These are phyloP conservation scores for Aegilops umbellulata DNA, from an alignment of 176 grass and related monocot species.

Conservation along the genomic window DNA sequence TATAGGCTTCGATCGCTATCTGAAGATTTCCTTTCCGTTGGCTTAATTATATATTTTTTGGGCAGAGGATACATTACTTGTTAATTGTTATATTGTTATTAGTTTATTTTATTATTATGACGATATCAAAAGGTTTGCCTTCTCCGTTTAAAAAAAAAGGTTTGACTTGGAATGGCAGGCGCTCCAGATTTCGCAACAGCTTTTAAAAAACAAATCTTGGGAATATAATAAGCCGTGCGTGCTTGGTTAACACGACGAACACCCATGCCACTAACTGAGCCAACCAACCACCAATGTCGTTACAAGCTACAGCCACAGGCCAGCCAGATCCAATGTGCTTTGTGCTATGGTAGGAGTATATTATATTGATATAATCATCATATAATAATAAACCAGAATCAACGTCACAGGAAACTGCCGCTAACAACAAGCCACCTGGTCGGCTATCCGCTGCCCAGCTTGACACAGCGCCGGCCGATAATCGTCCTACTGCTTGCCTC, in stretches of 20 bases:
- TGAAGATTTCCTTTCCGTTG: neutral
- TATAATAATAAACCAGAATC: neutral
- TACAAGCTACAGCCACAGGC: neutral
- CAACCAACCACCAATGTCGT: neutral
- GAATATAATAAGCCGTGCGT: neutral
- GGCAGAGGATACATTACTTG: no score
- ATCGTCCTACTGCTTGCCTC: neutral
- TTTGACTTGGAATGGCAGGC: neutral
- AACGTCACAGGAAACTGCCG: neutral
- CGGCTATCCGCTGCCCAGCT: slow-evolving; percentile 3
- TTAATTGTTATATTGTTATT: no score
- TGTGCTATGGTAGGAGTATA: no score
- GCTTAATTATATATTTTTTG: no score
- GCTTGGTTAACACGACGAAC: neutral
- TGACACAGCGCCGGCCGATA: neutral
- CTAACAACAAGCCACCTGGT: neutral
- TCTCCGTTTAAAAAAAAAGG: no score
- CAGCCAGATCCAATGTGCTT: neutral
- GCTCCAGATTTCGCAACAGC: neutral
- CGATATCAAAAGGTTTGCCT: neutral
- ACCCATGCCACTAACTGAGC: neutral
- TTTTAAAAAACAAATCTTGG: neutral
- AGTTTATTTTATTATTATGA: neutral
- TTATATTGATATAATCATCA: no score
- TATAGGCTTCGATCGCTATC: neutral